Evolutionary conservation across 2,329 filamentous ascomycete species (phyloP).

Genomic region (Fusarium begoniae): DNA sequence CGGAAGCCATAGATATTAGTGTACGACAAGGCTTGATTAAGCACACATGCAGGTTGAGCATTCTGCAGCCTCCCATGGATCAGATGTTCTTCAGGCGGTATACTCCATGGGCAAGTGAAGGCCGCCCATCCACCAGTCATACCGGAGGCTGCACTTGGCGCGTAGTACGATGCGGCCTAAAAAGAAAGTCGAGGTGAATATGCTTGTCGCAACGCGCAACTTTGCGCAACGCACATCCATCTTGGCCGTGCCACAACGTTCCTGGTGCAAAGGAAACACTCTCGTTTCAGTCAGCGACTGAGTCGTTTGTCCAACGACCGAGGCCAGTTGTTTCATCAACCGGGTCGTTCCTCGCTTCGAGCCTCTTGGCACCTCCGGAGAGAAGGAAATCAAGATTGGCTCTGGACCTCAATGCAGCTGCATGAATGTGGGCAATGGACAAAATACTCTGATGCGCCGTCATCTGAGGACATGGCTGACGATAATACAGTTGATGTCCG

Average conservation of each 20-base stretch:
- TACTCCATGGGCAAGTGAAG: conserved; percentile 11
- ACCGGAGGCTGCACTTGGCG: conserved; percentile 8
- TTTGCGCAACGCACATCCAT: conserved; percentile 6
- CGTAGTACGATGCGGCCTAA: conserved; percentile 1
- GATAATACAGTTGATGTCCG: neutral
- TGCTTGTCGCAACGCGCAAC: neutral
- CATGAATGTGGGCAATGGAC: neutral
- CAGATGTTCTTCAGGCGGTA: neutral
- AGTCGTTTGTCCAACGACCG: conserved; percentile 10
- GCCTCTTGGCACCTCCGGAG: conserved; percentile 35
- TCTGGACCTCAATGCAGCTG: neutral
- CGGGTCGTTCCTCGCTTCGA: conserved; percentile 28
- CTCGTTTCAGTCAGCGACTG: conserved; percentile 10
- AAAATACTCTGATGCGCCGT: neutral
- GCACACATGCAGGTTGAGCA: neutral
- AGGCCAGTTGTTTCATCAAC: conserved; percentile 33
- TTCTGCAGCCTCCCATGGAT: neutral
- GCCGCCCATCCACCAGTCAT: conserved; percentile 8
- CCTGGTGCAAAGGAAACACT: conserved; percentile 1
- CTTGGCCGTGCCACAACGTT: neutral
- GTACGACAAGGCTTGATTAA: neutral
- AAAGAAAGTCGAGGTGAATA: neutral
- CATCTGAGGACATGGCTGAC: neutral
- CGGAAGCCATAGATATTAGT: neutral
- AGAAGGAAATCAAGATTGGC: conserved; percentile 30